Percentiles rank a stretch among this genome's conserved stretches.
These are phyloP conservation scores for Oxyria digyna DNA, from an alignment of 148 eudicot species.

Conservation along the genomic window DNA sequence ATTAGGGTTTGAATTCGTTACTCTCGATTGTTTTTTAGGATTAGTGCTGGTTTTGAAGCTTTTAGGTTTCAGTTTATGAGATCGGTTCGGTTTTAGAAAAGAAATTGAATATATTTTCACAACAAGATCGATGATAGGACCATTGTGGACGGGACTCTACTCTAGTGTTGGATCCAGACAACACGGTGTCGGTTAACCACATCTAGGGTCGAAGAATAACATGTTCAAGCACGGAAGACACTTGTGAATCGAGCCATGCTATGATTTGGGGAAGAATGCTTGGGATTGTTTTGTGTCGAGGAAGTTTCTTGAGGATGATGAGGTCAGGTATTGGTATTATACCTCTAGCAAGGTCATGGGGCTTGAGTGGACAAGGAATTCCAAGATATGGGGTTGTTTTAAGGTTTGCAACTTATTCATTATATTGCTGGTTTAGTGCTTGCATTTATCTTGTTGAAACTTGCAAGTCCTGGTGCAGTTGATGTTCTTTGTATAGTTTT, in stretches of 20 bases:
- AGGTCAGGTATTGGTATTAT: constrained; percentile 39
- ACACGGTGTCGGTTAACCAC: constrained; percentile 36
- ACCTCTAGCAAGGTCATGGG: constrained; percentile 26
- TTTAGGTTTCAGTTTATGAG: constrained; percentile 46
- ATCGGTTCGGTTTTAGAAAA: constrained; percentile 32
- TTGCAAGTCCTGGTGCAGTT: background rate
- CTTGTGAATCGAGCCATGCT: constrained; percentile 40
- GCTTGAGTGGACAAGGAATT: constrained; percentile 31
- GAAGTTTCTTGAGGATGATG: constrained; percentile 26
- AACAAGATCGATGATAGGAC: constrained; percentile 18
- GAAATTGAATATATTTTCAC: constrained; percentile 37
- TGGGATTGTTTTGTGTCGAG: constrained; percentile 42
- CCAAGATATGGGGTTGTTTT: constrained; percentile 23
- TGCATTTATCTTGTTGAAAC: background rate
- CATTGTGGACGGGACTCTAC: constrained; percentile 36
- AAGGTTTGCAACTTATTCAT: constrained; percentile 26
- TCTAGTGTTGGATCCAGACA: constrained; percentile 27
- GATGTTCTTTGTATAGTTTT: background rate
- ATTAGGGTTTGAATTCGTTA: background rate
- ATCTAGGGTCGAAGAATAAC: constrained; percentile 26
- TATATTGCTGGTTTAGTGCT: background rate
- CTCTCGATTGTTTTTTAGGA: background rate
- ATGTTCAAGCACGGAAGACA: constrained; percentile 32
- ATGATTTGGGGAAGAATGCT: constrained; percentile 35
- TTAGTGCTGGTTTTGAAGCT: constrained; percentile 21